Conservation (phyloP, 2,329 filamentous ascomycete genomes). For the Ophiostoma quercus region DNA sequence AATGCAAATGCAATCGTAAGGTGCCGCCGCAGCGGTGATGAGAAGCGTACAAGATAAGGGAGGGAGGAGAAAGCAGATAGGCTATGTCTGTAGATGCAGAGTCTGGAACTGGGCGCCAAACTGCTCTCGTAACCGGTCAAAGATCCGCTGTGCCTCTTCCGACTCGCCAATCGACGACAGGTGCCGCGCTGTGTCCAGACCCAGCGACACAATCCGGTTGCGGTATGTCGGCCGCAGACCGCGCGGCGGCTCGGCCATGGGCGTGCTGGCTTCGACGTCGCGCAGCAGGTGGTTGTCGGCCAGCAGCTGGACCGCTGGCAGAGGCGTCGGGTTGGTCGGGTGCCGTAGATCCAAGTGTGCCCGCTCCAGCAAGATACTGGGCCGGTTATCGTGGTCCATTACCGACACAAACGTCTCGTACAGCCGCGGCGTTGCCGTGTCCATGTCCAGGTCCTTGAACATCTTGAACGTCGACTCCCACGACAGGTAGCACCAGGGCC, state of each 20-base stretch:
- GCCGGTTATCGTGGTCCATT: constrained; percentile 37
- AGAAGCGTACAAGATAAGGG: background rate
- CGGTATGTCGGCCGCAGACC: constrained; percentile 28
- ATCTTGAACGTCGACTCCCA: constrained; percentile 50
- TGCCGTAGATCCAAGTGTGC: constrained; percentile 54
- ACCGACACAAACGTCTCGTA: constrained; percentile 51
- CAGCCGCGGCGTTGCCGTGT: constrained; percentile 42
- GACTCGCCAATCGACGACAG: constrained; percentile 40
- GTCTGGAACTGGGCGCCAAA: constrained; percentile 26
- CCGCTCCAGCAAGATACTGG: constrained; percentile 40
- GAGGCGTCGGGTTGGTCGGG: constrained; percentile 46
- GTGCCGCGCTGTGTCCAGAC: constrained; percentile 45
- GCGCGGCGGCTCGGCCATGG: constrained; percentile 27
- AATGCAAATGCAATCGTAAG: constrained; percentile 1
- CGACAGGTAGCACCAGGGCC: constrained; percentile 46
- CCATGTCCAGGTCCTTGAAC: constrained; percentile 44
- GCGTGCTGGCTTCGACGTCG: constrained; percentile 25
- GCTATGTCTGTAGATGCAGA: constrained; percentile 22
- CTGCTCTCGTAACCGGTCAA: constrained; percentile 28
- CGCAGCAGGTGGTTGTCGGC: constrained; percentile 27
- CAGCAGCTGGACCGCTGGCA: constrained; percentile 46
- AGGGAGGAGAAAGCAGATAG: background rate
- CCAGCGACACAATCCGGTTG: constrained; percentile 37
- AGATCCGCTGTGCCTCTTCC: constrained; percentile 40
- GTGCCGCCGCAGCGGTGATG: background rate